Evolutionary conservation across 2,329 filamentous ascomycete species (phyloP), one percentile per base, ranked within the genome.

Genomic region (Zymoseptoria crescenta): DNA sequence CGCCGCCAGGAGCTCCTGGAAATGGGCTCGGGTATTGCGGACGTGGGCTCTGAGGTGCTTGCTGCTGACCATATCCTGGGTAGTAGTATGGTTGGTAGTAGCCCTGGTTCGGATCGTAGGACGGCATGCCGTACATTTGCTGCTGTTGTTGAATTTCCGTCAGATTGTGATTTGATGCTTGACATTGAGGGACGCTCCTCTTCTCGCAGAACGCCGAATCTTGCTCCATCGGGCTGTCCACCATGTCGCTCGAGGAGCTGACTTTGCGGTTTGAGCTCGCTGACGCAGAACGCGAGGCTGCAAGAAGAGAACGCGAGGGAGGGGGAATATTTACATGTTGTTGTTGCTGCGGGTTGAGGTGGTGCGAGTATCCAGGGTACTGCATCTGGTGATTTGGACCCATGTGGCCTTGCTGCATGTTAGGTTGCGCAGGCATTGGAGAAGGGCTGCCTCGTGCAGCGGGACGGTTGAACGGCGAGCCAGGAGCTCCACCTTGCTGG

Each of bases 241-340:
- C 48, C 53, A 50, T 49, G 58, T 62, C 61, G 56, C 56, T 61
- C 24, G 58, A 58, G 49, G 61, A 59, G 59, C 59, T 58, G 56
- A 54, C 57, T 49, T 57, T 54, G 52, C 61, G 59, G 48, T 61
- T 30, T 48, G 56, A 59, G 57, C 59, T 58, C 59, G 58, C 57
- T 52, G 64, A 63, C 54, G 41, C 57, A 58, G 62, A 60, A 50
- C 59, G 62, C 58, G 58, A 60, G 52, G 56, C 55, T 49, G 56
- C 49, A 49, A 51, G 19, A 52, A 52, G 29, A 49, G 60, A 49
- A 55, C 56, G 62, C 53, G 56, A 41, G 55, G 58, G 54, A 58
- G 52, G 55, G 55, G 89, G 83, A 69, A 69, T 75, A 77, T 77
- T 81, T 84, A 82, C 83, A 82, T 85, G 77, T 80, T 84, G 79